These are phyloP conservation scores for Chrysoporthe deuterocubensis DNA, from an alignment of 2,329 filamentous ascomycete species.

Conservation along the genomic window DNA sequence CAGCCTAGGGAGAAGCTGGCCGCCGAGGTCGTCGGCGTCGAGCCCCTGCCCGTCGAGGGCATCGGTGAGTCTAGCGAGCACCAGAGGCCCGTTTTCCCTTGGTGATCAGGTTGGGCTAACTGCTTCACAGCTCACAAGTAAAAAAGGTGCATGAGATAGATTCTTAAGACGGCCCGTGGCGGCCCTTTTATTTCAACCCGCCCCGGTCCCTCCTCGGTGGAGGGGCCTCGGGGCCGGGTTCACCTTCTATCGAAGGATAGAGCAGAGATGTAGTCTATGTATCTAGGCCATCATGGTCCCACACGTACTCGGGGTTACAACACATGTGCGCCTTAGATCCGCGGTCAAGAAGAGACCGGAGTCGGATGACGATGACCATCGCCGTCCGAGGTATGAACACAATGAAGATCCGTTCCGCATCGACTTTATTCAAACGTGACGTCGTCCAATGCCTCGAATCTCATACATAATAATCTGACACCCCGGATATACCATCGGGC, in stretches of 20 bases:
- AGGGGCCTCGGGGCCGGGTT: too few relatives aligned
- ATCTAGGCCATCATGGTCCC: not conserved
- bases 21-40: conserved; percentile 39
- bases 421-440: not conserved
- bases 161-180: not conserved
- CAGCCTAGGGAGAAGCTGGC: conserved; percentile 54
- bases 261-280: conserved; percentile 16
- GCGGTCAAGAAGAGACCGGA: too few relatives aligned
- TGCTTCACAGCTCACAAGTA: conserved; percentile 23
- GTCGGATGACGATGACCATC: not conserved
- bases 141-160: not conserved
- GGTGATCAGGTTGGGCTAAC: not conserved
- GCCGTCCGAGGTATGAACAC: conserved; percentile 1
- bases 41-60: conserved; percentile 42
- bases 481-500: conserved; percentile 9
- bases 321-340: not conserved
- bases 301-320: not conserved
- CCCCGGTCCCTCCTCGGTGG: not conserved
- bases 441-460: conserved; percentile 10
- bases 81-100: not conserved
- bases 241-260: conserved; percentile 6
- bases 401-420: conserved; percentile 3
- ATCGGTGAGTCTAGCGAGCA: conserved; percentile 36
- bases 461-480: conserved; percentile 13
- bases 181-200: not conserved